Conservation (phyloP, 352 stramenopile genomes). For the Globisporangium uncinulatum region DNA sequence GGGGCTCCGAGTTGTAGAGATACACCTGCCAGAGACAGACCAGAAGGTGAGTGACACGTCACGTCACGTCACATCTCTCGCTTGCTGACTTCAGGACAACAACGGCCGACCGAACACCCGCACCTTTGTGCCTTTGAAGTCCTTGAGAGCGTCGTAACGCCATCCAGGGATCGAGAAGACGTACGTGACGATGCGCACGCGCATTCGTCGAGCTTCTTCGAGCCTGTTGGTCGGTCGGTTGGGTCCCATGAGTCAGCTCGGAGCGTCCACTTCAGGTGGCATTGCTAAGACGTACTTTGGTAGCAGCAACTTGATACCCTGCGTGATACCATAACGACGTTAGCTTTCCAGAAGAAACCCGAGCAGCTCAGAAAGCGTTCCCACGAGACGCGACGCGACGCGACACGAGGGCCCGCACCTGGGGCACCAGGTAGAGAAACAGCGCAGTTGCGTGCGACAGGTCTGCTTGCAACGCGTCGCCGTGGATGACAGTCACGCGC, state of each 20-base stretch:
- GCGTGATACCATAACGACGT: background rate
- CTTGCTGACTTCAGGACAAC: background rate
- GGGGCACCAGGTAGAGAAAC: constrained; percentile 79
- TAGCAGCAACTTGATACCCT: constrained; percentile 68
- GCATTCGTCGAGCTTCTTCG: constrained; percentile 48
- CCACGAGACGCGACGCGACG: no score
- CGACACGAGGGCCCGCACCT: constrained; percentile 44
- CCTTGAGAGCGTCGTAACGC: constrained; percentile 39
- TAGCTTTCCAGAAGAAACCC: no score
- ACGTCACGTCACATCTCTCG: no score
- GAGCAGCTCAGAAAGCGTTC: no score
- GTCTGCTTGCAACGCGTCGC: constrained; percentile 54
- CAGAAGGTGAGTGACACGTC: no score
- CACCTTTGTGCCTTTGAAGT: constrained; percentile 86
- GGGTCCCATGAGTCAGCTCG: no score
- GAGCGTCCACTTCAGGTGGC: no score
- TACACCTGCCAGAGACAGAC: constrained; percentile 31
- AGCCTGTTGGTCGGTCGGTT: constrained; percentile 27
- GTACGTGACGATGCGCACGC: constrained; percentile 76
- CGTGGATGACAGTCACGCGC: constrained; percentile 54
- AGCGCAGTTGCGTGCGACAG: constrained; percentile 55
- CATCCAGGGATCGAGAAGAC: constrained; percentile 80
- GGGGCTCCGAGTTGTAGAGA: constrained; percentile 32
- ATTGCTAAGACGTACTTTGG: constrained; percentile 73
- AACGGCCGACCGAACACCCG: background rate